A percentile compares a stretch with the other conserved stretches of the same genome.
These are phyloP conservation scores for Aureobasidium sp. DNA, from an alignment of 2,329 filamentous ascomycete genomes.

Conservation along the genomic window DNA sequence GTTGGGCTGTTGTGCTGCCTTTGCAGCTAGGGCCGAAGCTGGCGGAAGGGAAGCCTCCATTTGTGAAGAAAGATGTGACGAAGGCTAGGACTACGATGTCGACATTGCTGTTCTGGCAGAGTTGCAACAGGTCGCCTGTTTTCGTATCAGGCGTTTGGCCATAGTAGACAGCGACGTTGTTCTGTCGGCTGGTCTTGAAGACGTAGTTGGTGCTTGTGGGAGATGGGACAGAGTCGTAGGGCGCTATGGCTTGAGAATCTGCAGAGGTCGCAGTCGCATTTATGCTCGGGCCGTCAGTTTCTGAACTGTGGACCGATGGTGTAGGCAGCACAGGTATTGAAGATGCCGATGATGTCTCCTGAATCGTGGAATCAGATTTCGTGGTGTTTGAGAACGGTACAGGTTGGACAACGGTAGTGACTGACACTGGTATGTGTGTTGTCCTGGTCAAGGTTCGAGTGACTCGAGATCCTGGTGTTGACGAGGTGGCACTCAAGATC, in stretches of 20 bases:
- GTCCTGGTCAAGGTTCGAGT: conserved; percentile 1
- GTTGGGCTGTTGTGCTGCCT: conserved; percentile 27
- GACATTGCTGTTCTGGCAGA: conserved; percentile 30
- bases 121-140: conserved; percentile 24
- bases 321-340: background rate
- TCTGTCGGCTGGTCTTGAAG: conserved; percentile 23
- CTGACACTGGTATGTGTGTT: background rate
- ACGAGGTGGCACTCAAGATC: background rate
- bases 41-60: conserved; percentile 28
- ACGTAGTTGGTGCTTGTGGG: conserved; percentile 18
- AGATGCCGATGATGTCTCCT: background rate
- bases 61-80: conserved; percentile 28
- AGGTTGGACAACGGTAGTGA: background rate
- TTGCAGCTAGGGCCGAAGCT: conserved; percentile 31
- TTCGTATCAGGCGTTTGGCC: conserved; percentile 24
- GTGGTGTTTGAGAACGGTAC: background rate
- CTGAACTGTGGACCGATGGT: background rate
- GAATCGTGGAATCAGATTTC: background rate
- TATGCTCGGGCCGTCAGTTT: background rate
- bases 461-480: background rate
- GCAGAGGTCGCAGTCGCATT: background rate
- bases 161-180: conserved; percentile 32
- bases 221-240: background rate
- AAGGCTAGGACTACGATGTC: conserved; percentile 34
- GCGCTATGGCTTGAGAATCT: background rate